Evolutionary conservation across 208 protist species (phyloP).

Genomic region (Herpetomonas tarakana): DNA sequence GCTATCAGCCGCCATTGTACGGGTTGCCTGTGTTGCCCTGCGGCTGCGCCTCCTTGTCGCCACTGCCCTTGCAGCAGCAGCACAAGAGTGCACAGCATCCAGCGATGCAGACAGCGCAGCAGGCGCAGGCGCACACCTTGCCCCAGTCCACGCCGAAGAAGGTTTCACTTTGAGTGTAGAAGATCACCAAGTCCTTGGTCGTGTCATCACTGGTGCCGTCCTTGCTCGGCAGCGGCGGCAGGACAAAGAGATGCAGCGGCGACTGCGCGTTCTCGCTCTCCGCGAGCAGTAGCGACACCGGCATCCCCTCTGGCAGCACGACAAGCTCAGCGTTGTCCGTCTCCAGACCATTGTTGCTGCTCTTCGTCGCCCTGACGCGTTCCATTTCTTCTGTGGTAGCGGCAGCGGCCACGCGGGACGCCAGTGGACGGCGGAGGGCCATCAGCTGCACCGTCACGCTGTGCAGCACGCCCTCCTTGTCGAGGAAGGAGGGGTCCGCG

Average conservation of each 20-base stretch:
- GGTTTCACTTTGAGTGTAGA: constrained; percentile 3
- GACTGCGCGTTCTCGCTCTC: not conserved
- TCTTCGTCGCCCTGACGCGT: not conserved
- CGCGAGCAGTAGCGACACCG: not conserved
- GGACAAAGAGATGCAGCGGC: not conserved
- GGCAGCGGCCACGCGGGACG: not conserved
- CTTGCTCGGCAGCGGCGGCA: not conserved
- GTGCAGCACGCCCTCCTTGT: not conserved
- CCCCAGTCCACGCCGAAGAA: not conserved
- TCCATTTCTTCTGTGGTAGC: not conserved
- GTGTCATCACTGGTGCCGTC: not conserved
- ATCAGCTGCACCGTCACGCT: constrained; percentile 8
- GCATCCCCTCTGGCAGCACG: not conserved
- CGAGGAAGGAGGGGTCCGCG: not conserved
- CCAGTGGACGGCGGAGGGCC: not conserved
- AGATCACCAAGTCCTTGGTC: constrained; percentile 7
- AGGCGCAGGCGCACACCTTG: constrained; percentile 12
- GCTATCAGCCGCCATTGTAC: too few species aligned
- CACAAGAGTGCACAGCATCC: constrained; percentile 5
- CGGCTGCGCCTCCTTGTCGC: not conserved
- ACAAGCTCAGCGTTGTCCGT: not conserved
- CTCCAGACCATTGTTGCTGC: not conserved
- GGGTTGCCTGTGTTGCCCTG: constrained; percentile 8
- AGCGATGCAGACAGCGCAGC: constrained; percentile 4
- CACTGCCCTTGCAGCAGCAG: constrained; percentile 8